Percentiles rank a stretch among this genome's conserved stretches.
Evolutionary conservation across 768 basidiomycete species (phyloP).

Genomic region (Asterophora parasitica): DNA sequence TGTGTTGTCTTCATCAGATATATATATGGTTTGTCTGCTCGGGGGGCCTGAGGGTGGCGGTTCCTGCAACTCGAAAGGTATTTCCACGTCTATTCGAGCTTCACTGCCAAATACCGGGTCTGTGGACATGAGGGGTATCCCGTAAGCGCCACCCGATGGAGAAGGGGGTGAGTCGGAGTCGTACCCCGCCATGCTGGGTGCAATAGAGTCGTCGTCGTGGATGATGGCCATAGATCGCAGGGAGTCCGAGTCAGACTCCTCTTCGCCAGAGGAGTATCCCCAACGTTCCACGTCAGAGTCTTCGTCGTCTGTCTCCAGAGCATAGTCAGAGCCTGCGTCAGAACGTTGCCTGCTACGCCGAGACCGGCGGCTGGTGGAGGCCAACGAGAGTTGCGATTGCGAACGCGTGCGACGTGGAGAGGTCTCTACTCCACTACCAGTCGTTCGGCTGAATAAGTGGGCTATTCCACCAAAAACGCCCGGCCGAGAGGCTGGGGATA

Average conservation of each 20-base stretch:
- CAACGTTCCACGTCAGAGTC: constrained; percentile 62
- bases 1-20: constrained; percentile 86
- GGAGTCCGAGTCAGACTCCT: constrained; percentile 46
- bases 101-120: constrained; percentile 85
- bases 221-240: constrained; percentile 26
- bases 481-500: constrained; percentile 33
- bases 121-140: constrained; percentile 61
- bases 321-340: constrained; percentile 56
- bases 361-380: constrained; percentile 45
- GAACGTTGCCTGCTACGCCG: constrained; percentile 48
- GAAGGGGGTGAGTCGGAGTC: constrained; percentile 72
- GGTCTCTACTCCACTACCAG: constrained; percentile 31
- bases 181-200: constrained; percentile 43
- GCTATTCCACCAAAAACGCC: constrained; percentile 64
- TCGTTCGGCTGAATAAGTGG: constrained; percentile 54
- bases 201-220: constrained; percentile 39
- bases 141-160: constrained; percentile 39
- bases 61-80: constrained; percentile 52
- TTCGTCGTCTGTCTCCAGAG: constrained; percentile 48
- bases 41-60: constrained; percentile 80
- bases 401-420: constrained; percentile 39
- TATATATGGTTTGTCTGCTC: constrained; percentile 79
- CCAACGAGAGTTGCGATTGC: constrained; percentile 51
- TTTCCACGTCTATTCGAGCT: constrained; percentile 77
- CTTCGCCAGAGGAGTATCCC: constrained; percentile 90